These are phyloP conservation scores for Colletotrichum sp. DNA, from an alignment of 2,329 filamentous ascomycete species.

Conservation along the genomic window DNA sequence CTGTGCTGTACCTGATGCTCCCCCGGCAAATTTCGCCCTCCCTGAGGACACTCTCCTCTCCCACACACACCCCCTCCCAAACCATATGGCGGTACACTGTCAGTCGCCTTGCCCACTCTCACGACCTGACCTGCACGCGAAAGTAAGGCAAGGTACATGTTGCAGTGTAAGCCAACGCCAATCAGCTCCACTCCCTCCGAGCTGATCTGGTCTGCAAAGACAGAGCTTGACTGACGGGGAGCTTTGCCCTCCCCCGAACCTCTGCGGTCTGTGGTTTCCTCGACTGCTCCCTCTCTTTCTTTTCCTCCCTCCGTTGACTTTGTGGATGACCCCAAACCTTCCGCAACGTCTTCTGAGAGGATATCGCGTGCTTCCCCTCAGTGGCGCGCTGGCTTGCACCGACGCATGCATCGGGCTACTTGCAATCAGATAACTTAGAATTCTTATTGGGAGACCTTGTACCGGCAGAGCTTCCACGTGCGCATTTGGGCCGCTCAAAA, in stretches of 20 bases:
- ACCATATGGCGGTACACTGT: constrained; percentile 2
- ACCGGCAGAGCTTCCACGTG: not conserved
- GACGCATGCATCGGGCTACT: not conserved
- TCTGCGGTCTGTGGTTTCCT: constrained; percentile 28
- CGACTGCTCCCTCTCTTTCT: constrained; percentile 27
- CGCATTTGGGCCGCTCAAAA: not conserved
- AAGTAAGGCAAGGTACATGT: constrained; percentile 11
- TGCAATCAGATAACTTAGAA: not conserved
- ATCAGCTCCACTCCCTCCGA: constrained; percentile 19
- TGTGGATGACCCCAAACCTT: not conserved
- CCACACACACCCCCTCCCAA: constrained; percentile 18
- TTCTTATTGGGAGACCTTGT: not conserved
- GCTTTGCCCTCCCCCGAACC: constrained; percentile 32
- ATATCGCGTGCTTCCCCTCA: not conserved
- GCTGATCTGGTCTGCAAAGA: constrained; percentile 14
- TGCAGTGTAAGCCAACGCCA: constrained; percentile 8
- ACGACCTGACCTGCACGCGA: not conserved
- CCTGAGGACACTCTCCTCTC: constrained; percentile 5
- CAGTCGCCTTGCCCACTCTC: constrained; percentile 20
- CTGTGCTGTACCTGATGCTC: constrained; percentile 21
- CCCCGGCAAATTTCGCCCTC: constrained; percentile 10
- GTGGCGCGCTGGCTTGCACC: not conserved
- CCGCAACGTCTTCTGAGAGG: not conserved
- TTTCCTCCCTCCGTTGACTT: not conserved
- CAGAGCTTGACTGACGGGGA: constrained; percentile 28